phyloP scores from a whole-genome alignment of 352 stramenopile genomes.

The Globisporangium apiculatum region DNA sequence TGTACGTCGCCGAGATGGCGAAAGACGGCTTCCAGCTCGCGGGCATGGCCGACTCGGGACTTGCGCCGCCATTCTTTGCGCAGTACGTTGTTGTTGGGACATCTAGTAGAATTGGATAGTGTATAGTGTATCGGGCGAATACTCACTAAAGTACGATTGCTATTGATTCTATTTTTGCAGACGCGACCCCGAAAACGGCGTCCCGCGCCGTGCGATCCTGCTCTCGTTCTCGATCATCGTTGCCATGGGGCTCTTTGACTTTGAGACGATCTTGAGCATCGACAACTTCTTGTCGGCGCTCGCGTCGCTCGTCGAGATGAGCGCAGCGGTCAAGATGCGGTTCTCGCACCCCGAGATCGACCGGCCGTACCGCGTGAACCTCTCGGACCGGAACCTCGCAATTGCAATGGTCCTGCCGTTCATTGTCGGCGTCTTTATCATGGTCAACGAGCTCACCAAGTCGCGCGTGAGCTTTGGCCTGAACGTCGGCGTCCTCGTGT shows the following conservation, averaged over 20 bases:
- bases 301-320: slow-evolving; percentile 68
- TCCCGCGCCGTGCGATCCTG: slow-evolving; percentile 59
- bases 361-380: slow-evolving; percentile 62
- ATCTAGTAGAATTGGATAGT: no score
- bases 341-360: slow-evolving; percentile 70
- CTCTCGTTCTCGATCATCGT: slow-evolving; percentile 75
- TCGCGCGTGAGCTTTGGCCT: slow-evolving; percentile 59
- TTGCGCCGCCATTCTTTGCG: slow-evolving; percentile 69
- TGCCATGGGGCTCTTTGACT: slow-evolving; percentile 74
- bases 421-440: slow-evolving; percentile 63
- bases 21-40: slow-evolving; percentile 79
- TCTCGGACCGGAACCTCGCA: slow-evolving; percentile 53
- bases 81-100: slow-evolving; percentile 31
- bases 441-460: slow-evolving; percentile 79
- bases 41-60: slow-evolving; percentile 75
- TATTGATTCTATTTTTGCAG: slow-evolving; percentile 10
- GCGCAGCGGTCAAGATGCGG: slow-evolving; percentile 67
- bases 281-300: slow-evolving; percentile 79
- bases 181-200: slow-evolving; percentile 45
- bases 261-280: slow-evolving; percentile 73
- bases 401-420: slow-evolving; percentile 46
- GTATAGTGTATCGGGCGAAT: no score
- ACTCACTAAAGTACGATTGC: no score
- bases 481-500: slow-evolving; percentile 37
- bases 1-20: slow-evolving; percentile 80